A percentile compares a stretch with the other conserved stretches of the same genome.
These are phyloP conservation scores for Musa balbisiana DNA, from an alignment of 202 grass and related monocot genomes.

Conservation along the genomic window DNA sequence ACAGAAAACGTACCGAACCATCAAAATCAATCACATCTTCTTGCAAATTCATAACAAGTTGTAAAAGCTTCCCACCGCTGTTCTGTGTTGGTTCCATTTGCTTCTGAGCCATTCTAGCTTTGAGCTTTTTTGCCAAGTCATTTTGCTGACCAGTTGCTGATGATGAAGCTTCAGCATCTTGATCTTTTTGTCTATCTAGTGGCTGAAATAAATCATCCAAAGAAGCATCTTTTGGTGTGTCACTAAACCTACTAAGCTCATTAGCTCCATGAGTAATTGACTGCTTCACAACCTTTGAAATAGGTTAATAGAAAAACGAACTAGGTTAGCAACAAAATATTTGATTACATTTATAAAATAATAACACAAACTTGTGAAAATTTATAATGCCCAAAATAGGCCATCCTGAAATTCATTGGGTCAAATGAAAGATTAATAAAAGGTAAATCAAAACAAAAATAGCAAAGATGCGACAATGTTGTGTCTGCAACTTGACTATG, in stretches of 20 bases:
- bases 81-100: conserved; percentile 41
- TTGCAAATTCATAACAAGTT: conserved; percentile 42
- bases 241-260: conserved; percentile 76
- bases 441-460: too few species aligned
- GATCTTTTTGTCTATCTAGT: conserved; percentile 44
- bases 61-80: conserved; percentile 64
- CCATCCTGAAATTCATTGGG: too few species aligned
- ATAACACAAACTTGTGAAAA: too few species aligned
- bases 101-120: conserved; percentile 56
- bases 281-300: conserved; percentile 45
- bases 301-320: conserved; percentile 9
- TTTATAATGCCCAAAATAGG: neutral
- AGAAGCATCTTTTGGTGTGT: conserved; percentile 76
- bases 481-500: too few species aligned
- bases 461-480: too few species aligned
- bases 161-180: conserved; percentile 66
- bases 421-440: too few species aligned
- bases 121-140: conserved; percentile 60
- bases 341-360: neutral
- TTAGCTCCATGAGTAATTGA: conserved; percentile 34
- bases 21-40: conserved; percentile 59
- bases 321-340: conserved; percentile 24
- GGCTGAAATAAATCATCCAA: conserved; percentile 91
- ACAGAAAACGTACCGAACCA: conserved; percentile 38
- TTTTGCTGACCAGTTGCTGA: conserved; percentile 42